phyloP scores from a whole-genome alignment of 2,329 filamentous ascomycete species.

The Trichoderma sp. region DNA sequence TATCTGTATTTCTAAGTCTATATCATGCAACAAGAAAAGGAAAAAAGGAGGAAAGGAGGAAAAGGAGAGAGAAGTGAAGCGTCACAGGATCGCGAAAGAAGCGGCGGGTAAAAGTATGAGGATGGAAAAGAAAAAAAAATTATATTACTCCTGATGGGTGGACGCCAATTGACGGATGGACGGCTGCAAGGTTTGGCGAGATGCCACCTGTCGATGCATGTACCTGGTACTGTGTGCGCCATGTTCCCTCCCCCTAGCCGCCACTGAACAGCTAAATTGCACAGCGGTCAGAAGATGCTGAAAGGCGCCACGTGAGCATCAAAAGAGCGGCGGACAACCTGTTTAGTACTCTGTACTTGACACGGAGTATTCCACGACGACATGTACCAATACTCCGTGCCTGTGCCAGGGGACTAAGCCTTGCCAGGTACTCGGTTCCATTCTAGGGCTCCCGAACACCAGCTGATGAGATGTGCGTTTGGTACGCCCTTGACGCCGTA shows the following conservation, averaged over 20 bases:
- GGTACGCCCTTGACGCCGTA: background rate
- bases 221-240: slow-evolving; percentile 3
- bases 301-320: slow-evolving; percentile 11
- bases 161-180: slow-evolving; percentile 4
- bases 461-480: background rate
- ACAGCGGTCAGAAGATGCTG: slow-evolving; percentile 18
- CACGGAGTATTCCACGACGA: background rate
- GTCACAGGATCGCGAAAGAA: background rate
- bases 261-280: background rate
- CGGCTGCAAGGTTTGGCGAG: slow-evolving; percentile 18
- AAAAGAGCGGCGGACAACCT: background rate
- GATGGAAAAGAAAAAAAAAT: slow-evolving; percentile 11
- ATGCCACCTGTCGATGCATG: background rate
- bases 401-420: background rate
- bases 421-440: background rate
- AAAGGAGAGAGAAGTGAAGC: background rate
- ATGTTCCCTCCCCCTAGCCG: background rate
- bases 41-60: background rate
- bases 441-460: background rate
- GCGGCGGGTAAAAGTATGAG: background rate
- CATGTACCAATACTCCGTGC: background rate
- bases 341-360: background rate
- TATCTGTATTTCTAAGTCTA: slow-evolving; percentile 21
- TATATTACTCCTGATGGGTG: background rate
- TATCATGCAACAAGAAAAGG: slow-evolving; percentile 20